phyloP scores from a whole-genome alignment of 192 early-diverging fungal genomes.

The Glomus cerebriforme region DNA sequence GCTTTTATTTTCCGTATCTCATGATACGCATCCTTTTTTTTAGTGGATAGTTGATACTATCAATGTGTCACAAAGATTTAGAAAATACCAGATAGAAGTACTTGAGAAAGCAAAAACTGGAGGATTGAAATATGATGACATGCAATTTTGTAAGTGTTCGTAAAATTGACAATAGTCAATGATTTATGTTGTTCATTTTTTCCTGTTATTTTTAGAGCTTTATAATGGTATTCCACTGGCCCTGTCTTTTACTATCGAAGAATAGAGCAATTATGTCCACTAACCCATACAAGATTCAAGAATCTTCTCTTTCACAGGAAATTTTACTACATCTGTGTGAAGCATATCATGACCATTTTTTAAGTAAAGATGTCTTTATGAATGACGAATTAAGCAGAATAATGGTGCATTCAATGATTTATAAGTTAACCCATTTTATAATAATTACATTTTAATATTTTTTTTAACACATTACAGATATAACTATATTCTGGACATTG shows the following conservation, averaged over 20 bases:
- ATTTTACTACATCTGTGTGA: slow-evolving; percentile 32
- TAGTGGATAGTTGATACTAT: slow-evolving; percentile 21
- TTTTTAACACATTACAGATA: no score
- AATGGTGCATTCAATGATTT: not conserved
- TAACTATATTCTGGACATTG: no score
- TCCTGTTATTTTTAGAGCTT: slow-evolving; percentile 35
- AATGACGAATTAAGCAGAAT: slow-evolving; percentile 30
- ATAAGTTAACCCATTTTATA: no score
- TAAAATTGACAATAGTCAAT: not conserved
- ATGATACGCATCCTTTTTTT: slow-evolving; percentile 5
- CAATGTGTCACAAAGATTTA: slow-evolving; percentile 14
- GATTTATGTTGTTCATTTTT: slow-evolving; percentile 24
- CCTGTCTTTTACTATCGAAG: slow-evolving; percentile 36
- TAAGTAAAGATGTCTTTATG: slow-evolving; percentile 31
- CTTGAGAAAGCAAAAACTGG: not conserved
- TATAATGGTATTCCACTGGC: slow-evolving; percentile 35
- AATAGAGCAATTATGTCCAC: slow-evolving; percentile 30
- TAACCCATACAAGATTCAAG: slow-evolving; percentile 34
- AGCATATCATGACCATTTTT: slow-evolving; percentile 21
- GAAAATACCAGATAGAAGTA: slow-evolving; percentile 12
- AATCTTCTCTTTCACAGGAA: slow-evolving; percentile 28
- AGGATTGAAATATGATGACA: slow-evolving; percentile 9
- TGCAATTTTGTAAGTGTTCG: slow-evolving; percentile 27
- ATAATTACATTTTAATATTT: no score
- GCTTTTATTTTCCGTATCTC: slow-evolving; percentile 7